Evolutionary conservation across 306 rosid species (phyloP).

Genomic region (Pueraria montana): DNA sequence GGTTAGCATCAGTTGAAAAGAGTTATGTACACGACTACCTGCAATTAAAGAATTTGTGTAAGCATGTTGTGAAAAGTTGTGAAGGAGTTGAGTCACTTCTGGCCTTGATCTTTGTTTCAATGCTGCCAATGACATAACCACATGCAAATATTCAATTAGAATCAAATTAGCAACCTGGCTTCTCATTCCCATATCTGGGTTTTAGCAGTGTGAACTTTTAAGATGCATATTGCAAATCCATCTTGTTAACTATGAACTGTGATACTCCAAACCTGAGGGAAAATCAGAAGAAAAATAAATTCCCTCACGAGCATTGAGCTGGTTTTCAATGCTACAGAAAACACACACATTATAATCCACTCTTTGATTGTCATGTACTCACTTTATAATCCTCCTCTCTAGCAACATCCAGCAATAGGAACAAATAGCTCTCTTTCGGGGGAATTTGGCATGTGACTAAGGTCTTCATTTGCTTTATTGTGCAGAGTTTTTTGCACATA

Average conservation of each 20-base stretch:
- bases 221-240: conserved; percentile 32
- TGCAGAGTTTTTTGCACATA: conserved; percentile 71
- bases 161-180: conserved; percentile 35
- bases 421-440: conserved; percentile 57
- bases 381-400: conserved; percentile 20
- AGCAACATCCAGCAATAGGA: conserved; percentile 70
- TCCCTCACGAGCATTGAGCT: conserved; percentile 33
- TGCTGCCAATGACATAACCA: conserved; percentile 25
- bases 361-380: conserved; percentile 34
- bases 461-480: conserved; percentile 65
- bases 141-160: conserved; percentile 23
- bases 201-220: conserved; percentile 9
- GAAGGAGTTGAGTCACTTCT: conserved; percentile 37
- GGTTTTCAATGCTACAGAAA: not conserved
- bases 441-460: conserved; percentile 58
- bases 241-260: not conserved
- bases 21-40: conserved; percentile 48
- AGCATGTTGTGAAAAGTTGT: conserved; percentile 35
- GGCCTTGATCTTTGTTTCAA: conserved; percentile 42
- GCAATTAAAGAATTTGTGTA: conserved; percentile 53
- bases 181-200: not conserved
- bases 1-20: conserved; percentile 39
- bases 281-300: conserved; percentile 23
- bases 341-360: conserved; percentile 8
- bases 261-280: conserved; percentile 38